Conservation (phyloP, 2,329 filamentous ascomycete species). For the Trichoderma sp. region DNA sequence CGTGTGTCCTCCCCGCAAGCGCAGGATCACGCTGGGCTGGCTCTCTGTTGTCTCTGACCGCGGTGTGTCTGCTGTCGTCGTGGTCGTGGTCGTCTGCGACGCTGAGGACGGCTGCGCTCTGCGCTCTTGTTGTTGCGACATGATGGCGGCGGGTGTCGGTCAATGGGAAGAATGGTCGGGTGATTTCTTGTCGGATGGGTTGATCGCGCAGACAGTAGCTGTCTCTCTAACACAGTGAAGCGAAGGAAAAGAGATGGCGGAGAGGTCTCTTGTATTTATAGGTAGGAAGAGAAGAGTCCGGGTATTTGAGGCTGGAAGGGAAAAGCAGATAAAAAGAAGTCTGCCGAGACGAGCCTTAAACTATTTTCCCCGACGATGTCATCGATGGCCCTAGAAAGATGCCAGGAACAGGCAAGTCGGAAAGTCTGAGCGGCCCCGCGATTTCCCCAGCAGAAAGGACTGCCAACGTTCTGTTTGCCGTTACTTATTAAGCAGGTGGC, state of each 20-base stretch:
- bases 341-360: not conserved
- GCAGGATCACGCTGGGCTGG: constrained; percentile 48
- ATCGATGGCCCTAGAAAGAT: constrained; percentile 11
- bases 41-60: constrained; percentile 37
- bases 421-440: constrained; percentile 13
- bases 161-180: not conserved
- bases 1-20: constrained; percentile 54
- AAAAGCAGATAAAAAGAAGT: not conserved
- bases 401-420: constrained; percentile 15
- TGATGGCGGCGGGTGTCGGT: constrained; percentile 22
- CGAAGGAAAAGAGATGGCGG: not conserved
- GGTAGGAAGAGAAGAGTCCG: no score
- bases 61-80: constrained; percentile 36
- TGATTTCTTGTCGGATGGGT: not conserved
- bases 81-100: constrained; percentile 42
- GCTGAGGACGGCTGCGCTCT: constrained; percentile 37
- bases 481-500: constrained; percentile 18
- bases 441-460: not conserved
- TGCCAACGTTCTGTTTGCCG: no score
- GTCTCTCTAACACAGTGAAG: not conserved
- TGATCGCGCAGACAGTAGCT: not conserved
- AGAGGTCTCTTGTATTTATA: no score
- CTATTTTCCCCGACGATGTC: constrained; percentile 15
- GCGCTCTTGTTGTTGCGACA: constrained; percentile 40
- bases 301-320: not conserved